phyloP scores from a whole-genome alignment of 305 asterid species.

The Fraxinus sp. region DNA sequence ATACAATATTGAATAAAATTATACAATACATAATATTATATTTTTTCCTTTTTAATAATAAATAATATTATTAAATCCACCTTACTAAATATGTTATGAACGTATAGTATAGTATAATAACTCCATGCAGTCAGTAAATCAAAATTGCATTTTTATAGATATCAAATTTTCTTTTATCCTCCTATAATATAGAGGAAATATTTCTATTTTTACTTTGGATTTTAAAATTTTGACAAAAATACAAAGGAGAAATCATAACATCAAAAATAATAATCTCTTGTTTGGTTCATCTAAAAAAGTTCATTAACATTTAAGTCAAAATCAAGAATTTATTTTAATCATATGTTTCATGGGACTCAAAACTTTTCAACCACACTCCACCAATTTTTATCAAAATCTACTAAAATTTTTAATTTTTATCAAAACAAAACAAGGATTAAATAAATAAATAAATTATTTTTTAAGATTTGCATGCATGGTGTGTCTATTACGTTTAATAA shows the following conservation, averaged over 20 bases:
- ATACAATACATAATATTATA: neutral
- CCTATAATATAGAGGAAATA: neutral
- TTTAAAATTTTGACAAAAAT: too few species aligned
- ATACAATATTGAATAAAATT: neutral
- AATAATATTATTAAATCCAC: neutral
- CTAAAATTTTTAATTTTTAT: too few species aligned
- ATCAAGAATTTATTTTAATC: too few species aligned
- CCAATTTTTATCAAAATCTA: too few species aligned
- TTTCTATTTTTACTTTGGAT: too few species aligned
- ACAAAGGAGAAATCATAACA: too few species aligned
- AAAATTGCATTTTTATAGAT: neutral
- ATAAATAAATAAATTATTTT: too few species aligned
- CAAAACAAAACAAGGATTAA: neutral
- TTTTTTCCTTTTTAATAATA: neutral
- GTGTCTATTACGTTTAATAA: neutral
- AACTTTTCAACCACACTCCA: too few species aligned
- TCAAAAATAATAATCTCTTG: neutral
- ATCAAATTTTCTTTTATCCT: neutral
- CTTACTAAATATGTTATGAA: too few species aligned
- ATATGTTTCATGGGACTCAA: neutral
- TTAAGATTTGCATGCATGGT: neutral
- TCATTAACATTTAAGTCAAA: too few species aligned
- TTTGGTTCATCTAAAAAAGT: neutral
- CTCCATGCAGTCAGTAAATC: neutral
- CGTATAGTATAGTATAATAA: neutral